Percentiles rank a stretch among this genome's conserved stretches.
Conservation (phyloP, 306 rosid genomes). For the Morella rubra region DNA sequence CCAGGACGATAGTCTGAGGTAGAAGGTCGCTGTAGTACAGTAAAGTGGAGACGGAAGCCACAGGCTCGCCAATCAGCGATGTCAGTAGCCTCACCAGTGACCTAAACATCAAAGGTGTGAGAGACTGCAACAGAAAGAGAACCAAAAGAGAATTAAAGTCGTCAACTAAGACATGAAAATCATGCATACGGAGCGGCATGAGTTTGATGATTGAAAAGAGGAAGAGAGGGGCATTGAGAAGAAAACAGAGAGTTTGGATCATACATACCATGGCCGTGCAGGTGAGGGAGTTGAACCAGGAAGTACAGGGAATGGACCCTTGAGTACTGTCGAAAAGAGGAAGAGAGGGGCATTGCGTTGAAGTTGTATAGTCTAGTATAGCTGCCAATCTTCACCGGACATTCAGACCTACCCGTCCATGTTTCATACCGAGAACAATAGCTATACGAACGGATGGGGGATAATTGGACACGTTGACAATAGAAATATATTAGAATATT, state of each 20-base stretch:
- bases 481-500: too few species aligned
- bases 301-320: constrained; percentile 5
- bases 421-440: constrained; percentile 8
- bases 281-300: constrained; percentile 9
- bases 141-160: not conserved
- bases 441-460: not conserved
- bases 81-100: constrained; percentile 54
- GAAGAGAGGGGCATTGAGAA: too few species aligned
- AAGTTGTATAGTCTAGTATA: not conserved
- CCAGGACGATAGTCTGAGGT: constrained; percentile 44
- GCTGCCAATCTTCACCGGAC: constrained; percentile 30
- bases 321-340: constrained; percentile 8
- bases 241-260: constrained; percentile 3
- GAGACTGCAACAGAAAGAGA: constrained; percentile 44
- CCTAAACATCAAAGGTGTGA: constrained; percentile 55
- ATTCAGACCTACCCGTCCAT: constrained; percentile 47
- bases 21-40: constrained; percentile 62
- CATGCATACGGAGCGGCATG: too few species aligned
- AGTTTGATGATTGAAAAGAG: not conserved
- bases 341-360: not conserved
- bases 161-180: not conserved
- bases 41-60: constrained; percentile 52
- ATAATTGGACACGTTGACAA: too few species aligned
- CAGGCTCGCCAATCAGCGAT: constrained; percentile 49
- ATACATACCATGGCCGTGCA: constrained; percentile 46